Evolutionary conservation across 495 filamentous ascomycete genomes (phyloP).

Genomic region (Ascodesmis nigricans): DNA sequence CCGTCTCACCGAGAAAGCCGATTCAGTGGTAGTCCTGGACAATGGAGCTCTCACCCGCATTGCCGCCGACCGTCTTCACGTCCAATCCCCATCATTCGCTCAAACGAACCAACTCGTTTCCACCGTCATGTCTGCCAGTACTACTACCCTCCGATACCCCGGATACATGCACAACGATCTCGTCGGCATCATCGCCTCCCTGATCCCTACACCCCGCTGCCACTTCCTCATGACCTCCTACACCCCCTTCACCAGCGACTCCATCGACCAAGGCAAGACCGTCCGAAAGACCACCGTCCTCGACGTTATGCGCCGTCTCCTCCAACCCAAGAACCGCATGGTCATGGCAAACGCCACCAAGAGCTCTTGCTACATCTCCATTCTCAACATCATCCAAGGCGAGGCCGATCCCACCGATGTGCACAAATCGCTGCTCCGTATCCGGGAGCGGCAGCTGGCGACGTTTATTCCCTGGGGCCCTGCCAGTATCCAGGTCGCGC

Average conservation of each 20-base stretch:
- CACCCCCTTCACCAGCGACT: slow-evolving; percentile 89
- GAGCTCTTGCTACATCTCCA: slow-evolving; percentile 95
- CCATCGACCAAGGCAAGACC: slow-evolving; percentile 86
- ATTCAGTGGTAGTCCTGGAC: slow-evolving; percentile 94
- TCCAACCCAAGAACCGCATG: slow-evolving; percentile 98
- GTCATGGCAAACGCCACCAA: slow-evolving; percentile 88
- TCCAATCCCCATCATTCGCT: slow-evolving; percentile 82
- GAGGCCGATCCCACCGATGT: slow-evolving; percentile 94
- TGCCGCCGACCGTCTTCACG: slow-evolving; percentile 79
- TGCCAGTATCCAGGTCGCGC: slow-evolving; percentile 85
- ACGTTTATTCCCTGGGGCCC: slow-evolving; percentile 99
- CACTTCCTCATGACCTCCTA: slow-evolving; percentile 98
- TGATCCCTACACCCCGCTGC: slow-evolving; percentile 87
- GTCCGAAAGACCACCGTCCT: slow-evolving; percentile 94
- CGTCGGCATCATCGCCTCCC: slow-evolving; percentile 81
- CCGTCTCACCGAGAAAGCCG: slow-evolving; percentile 79
- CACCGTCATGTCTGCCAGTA: slow-evolving; percentile 96
- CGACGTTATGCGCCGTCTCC: slow-evolving; percentile 84
- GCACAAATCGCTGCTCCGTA: slow-evolving; percentile 91
- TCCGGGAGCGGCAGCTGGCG: slow-evolving; percentile 78
- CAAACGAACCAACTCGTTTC: slow-evolving; percentile 95
- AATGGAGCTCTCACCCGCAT: slow-evolving; percentile 88
- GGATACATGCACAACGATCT: slow-evolving; percentile 99
- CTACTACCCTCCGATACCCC: slow-evolving; percentile 84
- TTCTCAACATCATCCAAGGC: slow-evolving; percentile 94